Percentiles rank a stretch among this genome's conserved stretches.
Evolutionary conservation across 1,284 basidiomycete genomes (phyloP).

Genomic region (Malassezia arunalokei): DNA sequence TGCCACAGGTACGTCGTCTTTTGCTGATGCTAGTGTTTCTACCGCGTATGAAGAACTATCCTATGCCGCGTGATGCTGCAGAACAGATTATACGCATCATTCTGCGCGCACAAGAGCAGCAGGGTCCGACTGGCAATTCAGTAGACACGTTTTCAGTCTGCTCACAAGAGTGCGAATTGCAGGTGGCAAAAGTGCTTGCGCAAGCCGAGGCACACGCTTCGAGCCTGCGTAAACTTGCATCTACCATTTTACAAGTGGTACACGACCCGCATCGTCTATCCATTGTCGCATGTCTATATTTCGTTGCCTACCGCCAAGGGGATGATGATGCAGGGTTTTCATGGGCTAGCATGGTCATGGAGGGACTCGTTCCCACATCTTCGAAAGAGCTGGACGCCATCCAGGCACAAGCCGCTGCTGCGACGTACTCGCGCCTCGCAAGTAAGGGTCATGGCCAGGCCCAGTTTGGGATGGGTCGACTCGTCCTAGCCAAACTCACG

Average conservation of each 20-base stretch:
- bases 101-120: background rate
- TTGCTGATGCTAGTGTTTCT: background rate
- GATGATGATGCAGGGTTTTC: constrained; percentile 30
- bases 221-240: constrained; percentile 4
- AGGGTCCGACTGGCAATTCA: background rate
- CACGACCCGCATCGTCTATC: background rate
- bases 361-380: constrained; percentile 19
- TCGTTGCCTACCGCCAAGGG: constrained; percentile 11
- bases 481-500: constrained; percentile 21
- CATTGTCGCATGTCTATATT: constrained; percentile 1
- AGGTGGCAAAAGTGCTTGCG: constrained; percentile 5
- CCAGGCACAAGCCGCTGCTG: constrained; percentile 19
- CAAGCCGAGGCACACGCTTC: background rate
- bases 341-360: constrained; percentile 34
- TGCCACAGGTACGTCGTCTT: too few relatives aligned
- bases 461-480: constrained; percentile 24
- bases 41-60: constrained; percentile 3
- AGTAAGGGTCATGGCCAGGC: constrained; percentile 24
- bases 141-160: background rate
- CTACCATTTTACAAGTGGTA: constrained; percentile 5
- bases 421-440: constrained; percentile 23
- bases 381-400: constrained; percentile 12
- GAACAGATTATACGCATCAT: constrained; percentile 1
- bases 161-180: background rate
- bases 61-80: constrained; percentile 1